Evolutionary conservation across 2,329 filamentous ascomycete species (phyloP).

Genomic region (Xylariaceae sp.): DNA sequence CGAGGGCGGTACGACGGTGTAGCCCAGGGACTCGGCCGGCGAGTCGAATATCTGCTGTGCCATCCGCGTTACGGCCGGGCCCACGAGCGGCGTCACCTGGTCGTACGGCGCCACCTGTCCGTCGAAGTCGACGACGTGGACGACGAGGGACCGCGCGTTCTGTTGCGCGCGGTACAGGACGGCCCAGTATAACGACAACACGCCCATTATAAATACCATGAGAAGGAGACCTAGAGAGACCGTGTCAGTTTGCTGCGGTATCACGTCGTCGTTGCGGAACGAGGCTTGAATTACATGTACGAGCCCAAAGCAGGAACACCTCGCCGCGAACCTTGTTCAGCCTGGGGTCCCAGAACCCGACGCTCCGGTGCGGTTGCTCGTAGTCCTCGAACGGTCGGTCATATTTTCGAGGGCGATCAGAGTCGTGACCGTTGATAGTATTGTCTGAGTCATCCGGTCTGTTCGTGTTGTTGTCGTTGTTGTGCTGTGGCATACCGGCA

Average conservation of each 20-base stretch:
- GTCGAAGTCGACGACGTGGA: slow-evolving; percentile 68
- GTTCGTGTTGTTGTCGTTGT: not conserved
- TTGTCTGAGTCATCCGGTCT: slow-evolving; percentile 10
- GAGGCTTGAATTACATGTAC: slow-evolving; percentile 23
- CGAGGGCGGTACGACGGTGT: slow-evolving; percentile 48
- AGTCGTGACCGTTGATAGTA: slow-evolving; percentile 12
- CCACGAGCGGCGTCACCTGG: slow-evolving; percentile 54
- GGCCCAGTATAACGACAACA: slow-evolving; percentile 65
- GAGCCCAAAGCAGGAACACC: slow-evolving; percentile 25
- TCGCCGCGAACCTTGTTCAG: slow-evolving; percentile 26
- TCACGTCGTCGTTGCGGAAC: not conserved
- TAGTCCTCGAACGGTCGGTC: slow-evolving; percentile 5
- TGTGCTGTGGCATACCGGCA: not conserved
- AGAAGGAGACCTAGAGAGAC: slow-evolving; percentile 48
- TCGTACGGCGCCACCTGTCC: slow-evolving; percentile 55
- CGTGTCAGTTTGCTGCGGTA: not conserved
- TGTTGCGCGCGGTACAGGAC: slow-evolving; percentile 54
- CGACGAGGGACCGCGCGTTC: slow-evolving; percentile 50
- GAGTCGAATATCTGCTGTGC: slow-evolving; percentile 47
- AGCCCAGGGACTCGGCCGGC: slow-evolving; percentile 49
- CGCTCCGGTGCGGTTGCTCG: slow-evolving; percentile 26
- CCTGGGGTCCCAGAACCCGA: slow-evolving; percentile 31
- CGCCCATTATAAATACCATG: slow-evolving; percentile 56
- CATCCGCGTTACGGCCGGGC: slow-evolving; percentile 52
- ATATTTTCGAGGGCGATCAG: slow-evolving; percentile 16